Conservation (phyloP, 495 filamentous ascomycete genomes). For the Daldinia childiae region DNA sequence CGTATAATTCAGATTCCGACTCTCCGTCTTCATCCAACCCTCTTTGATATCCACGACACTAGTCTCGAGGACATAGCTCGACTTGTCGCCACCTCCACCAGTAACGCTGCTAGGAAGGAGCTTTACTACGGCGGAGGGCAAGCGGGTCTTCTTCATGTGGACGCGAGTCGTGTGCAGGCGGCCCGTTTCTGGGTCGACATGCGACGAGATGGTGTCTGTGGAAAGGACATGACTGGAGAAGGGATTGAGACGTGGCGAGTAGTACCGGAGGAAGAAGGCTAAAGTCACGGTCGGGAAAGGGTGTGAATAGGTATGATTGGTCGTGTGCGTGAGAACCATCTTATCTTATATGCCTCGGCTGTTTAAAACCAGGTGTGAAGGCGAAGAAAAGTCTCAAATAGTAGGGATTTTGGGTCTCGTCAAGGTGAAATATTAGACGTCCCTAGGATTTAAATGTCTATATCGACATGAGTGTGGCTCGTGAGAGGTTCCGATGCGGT, state of each 20-base stretch:
- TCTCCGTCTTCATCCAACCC: conserved; percentile 88
- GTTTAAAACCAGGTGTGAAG: neutral
- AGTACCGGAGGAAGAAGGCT: conserved; percentile 99
- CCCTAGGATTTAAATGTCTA: conserved; percentile 20
- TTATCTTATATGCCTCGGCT: conserved; percentile 20
- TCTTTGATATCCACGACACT: conserved; percentile 89
- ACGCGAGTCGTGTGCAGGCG: conserved; percentile 88
- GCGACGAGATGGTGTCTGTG: conserved; percentile 91
- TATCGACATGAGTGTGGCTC: conserved; percentile 32
- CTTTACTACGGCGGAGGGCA: conserved; percentile 84
- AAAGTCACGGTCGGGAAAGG: conserved; percentile 89
- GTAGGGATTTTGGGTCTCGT: conserved; percentile 12
- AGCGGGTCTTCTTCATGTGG: conserved; percentile 91
- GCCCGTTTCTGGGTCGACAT: conserved; percentile 80
- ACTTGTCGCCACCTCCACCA: conserved; percentile 77
- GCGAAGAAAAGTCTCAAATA: neutral
- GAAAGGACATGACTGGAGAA: conserved; percentile 95
- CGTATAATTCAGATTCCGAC: conserved; percentile 87
- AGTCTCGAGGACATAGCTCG: conserved; percentile 90
- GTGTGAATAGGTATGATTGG: conserved; percentile 88
- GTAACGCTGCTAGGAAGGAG: conserved; percentile 74
- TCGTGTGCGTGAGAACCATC: conserved; percentile 73
- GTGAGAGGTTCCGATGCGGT: conserved; percentile 14
- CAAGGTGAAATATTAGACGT: conserved; percentile 25
- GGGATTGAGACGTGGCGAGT: conserved; percentile 76